These are phyloP conservation scores for Calonectria crousiana DNA, from an alignment of 2,329 filamentous ascomycete species.

Conservation along the genomic window DNA sequence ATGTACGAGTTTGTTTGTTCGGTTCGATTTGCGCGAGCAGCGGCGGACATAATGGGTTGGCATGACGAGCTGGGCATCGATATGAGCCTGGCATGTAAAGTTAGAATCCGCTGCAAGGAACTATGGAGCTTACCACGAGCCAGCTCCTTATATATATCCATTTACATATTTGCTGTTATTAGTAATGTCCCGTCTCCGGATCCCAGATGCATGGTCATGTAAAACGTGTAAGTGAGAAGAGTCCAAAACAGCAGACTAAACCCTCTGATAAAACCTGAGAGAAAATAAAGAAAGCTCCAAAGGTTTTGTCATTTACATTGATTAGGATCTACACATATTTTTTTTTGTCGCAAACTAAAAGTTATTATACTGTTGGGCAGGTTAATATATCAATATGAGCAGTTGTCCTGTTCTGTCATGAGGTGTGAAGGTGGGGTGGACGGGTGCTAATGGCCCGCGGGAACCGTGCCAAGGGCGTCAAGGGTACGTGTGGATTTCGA, in stretches of 20 bases:
- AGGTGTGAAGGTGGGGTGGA: constrained; percentile 1
- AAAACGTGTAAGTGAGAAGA: background rate
- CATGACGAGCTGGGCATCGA: constrained; percentile 9
- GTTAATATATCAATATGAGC: background rate
- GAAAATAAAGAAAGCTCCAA: background rate
- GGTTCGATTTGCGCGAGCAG: background rate
- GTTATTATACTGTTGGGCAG: background rate
- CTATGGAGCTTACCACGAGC: background rate
- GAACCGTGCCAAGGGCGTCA: background rate
- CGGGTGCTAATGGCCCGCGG: background rate
- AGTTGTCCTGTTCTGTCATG: background rate
- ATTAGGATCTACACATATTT: background rate
- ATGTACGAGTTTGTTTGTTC: constrained; percentile 13
- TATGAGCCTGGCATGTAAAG: constrained; percentile 11
- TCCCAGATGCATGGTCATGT: background rate
- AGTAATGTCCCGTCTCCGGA: background rate
- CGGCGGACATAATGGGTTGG: constrained; percentile 10
- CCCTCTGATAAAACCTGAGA: background rate
- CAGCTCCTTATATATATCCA: background rate
- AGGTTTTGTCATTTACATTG: background rate
- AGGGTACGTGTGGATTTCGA: constrained; percentile 21
- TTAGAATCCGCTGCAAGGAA: constrained; percentile 3
- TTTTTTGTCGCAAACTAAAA: too few species aligned
- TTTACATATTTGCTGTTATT: background rate
- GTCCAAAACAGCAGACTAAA: background rate